A percentile compares a stretch with the other conserved stretches of the same genome.
Conservation (phyloP, 306 rosid species). For the Glycyrrhiza uralensis region DNA sequence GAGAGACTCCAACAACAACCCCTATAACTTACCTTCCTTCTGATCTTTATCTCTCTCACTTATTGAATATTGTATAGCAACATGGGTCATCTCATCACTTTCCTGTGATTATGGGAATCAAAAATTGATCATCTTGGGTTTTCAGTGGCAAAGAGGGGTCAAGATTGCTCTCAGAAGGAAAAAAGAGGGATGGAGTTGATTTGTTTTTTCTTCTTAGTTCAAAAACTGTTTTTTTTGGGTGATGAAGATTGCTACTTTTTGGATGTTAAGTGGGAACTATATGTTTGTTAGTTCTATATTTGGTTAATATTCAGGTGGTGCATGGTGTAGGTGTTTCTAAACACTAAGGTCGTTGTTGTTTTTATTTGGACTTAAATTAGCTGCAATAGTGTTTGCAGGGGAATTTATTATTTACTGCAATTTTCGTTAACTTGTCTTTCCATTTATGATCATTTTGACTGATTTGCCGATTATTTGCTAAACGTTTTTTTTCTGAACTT, state of each 20-base stretch:
- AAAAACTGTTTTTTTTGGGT: neutral
- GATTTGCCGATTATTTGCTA: neutral
- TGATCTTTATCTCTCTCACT: slow-evolving; percentile 50
- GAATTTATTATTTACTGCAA: neutral
- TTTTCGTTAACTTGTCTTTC: neutral
- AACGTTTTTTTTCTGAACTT: neutral
- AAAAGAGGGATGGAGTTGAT: no score
- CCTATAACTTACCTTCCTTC: slow-evolving; percentile 1
- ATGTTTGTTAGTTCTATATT: neutral
- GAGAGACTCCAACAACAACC: neutral
- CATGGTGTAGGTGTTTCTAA: neutral
- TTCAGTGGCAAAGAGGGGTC: slow-evolving; percentile 11
- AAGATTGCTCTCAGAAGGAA: slow-evolving; percentile 17
- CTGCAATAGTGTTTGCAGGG: slow-evolving; percentile 43
- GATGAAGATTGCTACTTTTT: neutral
- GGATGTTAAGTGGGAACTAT: neutral
- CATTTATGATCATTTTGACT: neutral
- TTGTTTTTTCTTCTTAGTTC: slow-evolving; percentile 44
- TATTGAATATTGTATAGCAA: slow-evolving; percentile 42
- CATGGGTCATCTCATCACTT: slow-evolving; percentile 8
- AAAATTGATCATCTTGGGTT: slow-evolving; percentile 6
- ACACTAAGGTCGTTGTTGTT: neutral
- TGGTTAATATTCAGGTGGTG: neutral
- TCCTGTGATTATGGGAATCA: slow-evolving; percentile 10
- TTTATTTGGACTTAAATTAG: slow-evolving; percentile 28